These are phyloP conservation scores for Leptodontidium sp. DNA, from an alignment of 2,329 filamentous ascomycete genomes.

Conservation along the genomic window DNA sequence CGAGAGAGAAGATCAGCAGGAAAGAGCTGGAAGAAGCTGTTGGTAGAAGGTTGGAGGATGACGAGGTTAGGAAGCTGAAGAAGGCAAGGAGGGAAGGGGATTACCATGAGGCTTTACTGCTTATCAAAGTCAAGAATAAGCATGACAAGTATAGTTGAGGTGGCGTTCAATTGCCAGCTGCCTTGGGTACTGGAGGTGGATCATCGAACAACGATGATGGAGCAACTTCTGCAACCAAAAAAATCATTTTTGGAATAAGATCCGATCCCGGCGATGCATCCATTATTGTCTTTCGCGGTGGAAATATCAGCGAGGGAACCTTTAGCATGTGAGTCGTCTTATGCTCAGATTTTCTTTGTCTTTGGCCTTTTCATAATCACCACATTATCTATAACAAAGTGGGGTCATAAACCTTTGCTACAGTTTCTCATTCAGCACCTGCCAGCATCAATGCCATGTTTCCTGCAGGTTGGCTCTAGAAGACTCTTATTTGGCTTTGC, in stretches of 20 bases:
- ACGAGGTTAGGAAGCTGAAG: constrained; percentile 86
- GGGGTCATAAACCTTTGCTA: no score
- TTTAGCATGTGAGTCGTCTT: neutral
- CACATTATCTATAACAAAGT: no score
- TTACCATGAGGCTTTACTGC: constrained; percentile 86
- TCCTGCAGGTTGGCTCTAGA: no score
- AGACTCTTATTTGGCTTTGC: no score
- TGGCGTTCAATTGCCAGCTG: neutral
- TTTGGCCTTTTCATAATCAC: no score
- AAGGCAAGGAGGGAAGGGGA: constrained; percentile 84
- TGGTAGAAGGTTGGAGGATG: constrained; percentile 79
- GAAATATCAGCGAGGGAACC: neutral
- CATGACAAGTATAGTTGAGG: constrained; percentile 80
- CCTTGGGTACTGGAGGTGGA: neutral
- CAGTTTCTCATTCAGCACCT: neutral
- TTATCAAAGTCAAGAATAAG: constrained; percentile 90
- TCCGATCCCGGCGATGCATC: neutral
- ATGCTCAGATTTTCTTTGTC: no score
- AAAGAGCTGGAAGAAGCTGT: constrained; percentile 85
- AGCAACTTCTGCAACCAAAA: neutral
- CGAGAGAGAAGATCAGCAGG: constrained; percentile 83
- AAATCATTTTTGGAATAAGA: neutral
- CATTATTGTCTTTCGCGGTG: neutral
- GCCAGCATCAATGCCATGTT: no score
- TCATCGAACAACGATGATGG: no score